These are phyloP conservation scores for Rugonectria rugulosa DNA, from an alignment of 2,329 filamentous ascomycete species.

Conservation along the genomic window DNA sequence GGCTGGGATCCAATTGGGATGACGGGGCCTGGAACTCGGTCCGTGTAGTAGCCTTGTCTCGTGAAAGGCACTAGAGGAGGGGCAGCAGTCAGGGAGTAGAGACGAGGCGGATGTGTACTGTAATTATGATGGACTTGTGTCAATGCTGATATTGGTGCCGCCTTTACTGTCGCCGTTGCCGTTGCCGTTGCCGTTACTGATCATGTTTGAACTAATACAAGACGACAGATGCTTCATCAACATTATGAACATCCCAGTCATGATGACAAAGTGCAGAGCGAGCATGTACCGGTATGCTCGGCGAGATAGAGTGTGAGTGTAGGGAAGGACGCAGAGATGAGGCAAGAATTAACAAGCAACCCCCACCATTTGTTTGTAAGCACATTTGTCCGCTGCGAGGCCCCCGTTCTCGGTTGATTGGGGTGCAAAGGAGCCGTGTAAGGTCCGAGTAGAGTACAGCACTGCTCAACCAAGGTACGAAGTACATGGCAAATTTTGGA, in stretches of 20 bases:
- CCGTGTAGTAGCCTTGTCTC: slow-evolving; percentile 29
- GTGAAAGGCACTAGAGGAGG: slow-evolving; percentile 17
- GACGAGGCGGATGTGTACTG: too few relatives aligned
- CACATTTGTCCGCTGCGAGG: not conserved
- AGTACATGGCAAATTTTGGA: too few relatives aligned
- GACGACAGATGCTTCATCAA: too few relatives aligned
- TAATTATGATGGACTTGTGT: slow-evolving; percentile 30
- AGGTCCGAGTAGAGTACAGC: too few relatives aligned
- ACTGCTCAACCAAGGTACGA: too few relatives aligned
- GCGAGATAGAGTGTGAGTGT: slow-evolving; percentile 5
- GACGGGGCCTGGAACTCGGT: slow-evolving; percentile 37
- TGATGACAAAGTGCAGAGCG: slow-evolving; percentile 1
- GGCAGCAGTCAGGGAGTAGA: slow-evolving; percentile 26
- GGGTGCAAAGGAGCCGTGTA: slow-evolving; percentile 2
- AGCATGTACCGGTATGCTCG: slow-evolving; percentile 7
- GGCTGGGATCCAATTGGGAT: slow-evolving; percentile 10
- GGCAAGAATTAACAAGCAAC: slow-evolving; percentile 20
- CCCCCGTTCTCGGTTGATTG: slow-evolving; percentile 15
- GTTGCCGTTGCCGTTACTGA: too few relatives aligned
- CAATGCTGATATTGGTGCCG: too few relatives aligned
- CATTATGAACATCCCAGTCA: not conserved
- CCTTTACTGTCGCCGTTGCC: too few relatives aligned
- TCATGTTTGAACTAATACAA: too few relatives aligned
- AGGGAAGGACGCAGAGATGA: slow-evolving; percentile 3
- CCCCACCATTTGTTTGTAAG: slow-evolving; percentile 29